Percentiles rank a stretch among this genome's conserved stretches.
Evolutionary conservation across 371 early-diverging fungal species (phyloP).

Genomic region (Choanephora cucurbitarum): DNA sequence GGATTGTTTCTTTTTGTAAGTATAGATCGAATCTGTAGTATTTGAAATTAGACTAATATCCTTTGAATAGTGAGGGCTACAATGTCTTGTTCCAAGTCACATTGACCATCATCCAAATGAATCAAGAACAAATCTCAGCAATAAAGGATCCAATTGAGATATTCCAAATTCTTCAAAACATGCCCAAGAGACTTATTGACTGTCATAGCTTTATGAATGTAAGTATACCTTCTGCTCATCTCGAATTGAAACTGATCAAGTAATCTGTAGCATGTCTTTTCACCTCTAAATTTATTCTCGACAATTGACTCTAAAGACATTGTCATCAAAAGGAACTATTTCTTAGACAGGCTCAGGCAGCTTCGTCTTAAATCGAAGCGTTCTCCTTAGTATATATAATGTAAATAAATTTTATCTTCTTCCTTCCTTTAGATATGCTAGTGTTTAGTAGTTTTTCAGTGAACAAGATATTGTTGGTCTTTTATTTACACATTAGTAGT

Average conservation of each 20-base stretch:
- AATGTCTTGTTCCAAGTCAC: slow-evolving; percentile 74
- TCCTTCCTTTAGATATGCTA: too few relatives aligned
- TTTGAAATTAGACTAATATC: neutral
- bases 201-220: slow-evolving; percentile 70
- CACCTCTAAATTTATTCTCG: slow-evolving; percentile 11
- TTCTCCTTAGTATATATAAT: neutral
- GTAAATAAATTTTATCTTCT: neutral
- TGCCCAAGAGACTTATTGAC: slow-evolving; percentile 68
- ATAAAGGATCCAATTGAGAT: slow-evolving; percentile 67
- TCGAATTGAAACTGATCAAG: slow-evolving; percentile 29
- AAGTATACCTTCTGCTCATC: slow-evolving; percentile 1
- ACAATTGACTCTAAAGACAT: neutral
- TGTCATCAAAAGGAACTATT: neutral
- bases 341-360: neutral
- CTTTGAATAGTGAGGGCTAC: slow-evolving; percentile 62
- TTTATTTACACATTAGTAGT: too few relatives aligned
- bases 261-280: slow-evolving; percentile 30
- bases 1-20: slow-evolving; percentile 78
- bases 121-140: slow-evolving; percentile 61
- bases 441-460: too few relatives aligned
- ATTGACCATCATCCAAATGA: slow-evolving; percentile 70
- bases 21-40: neutral
- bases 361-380: neutral
- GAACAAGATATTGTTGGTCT: too few relatives aligned
- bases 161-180: slow-evolving; percentile 60